Conservation (phyloP, 2,329 filamentous ascomycete genomes). For the Grosmannia huntii region DNA sequence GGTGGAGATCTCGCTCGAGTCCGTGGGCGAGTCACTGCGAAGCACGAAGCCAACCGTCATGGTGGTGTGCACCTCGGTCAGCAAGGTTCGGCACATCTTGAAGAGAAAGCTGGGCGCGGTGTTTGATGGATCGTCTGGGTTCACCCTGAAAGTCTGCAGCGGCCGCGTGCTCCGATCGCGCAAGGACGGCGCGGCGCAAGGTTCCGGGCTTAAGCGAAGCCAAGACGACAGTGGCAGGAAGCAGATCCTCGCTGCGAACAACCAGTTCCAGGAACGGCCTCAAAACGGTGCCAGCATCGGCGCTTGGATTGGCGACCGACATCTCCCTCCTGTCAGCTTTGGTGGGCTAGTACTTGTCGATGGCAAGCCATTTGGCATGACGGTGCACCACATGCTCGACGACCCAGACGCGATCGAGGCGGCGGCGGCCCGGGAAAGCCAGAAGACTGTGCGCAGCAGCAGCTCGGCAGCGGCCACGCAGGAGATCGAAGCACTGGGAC, state of each 20-base stretch:
- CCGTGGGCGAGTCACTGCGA: conserved; percentile 55
- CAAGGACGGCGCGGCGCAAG: neutral
- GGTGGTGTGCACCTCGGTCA: conserved; percentile 63
- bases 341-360: conserved; percentile 81
- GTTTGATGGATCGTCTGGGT: conserved; percentile 41
- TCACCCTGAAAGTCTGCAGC: conserved; percentile 17
- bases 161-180: conserved; percentile 13
- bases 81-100: conserved; percentile 58
- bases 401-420: conserved; percentile 34
- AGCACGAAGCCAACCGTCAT: conserved; percentile 60
- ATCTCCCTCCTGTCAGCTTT: conserved; percentile 82
- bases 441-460: conserved; percentile 13
- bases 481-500: conserved; percentile 18
- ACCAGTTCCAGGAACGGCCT: conserved; percentile 65
- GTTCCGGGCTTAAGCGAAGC: neutral
- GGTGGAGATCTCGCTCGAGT: conserved; percentile 65
- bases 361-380: conserved; percentile 80
- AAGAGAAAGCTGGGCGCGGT: conserved; percentile 52
- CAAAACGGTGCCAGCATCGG: conserved; percentile 85
- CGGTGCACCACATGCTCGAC: conserved; percentile 93
- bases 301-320: conserved; percentile 72
- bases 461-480: conserved; percentile 16
- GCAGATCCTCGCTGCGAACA: conserved; percentile 41
- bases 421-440: conserved; percentile 8
- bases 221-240: conserved; percentile 15